A percentile compares a stretch with the other conserved stretches of the same genome.
These are phyloP conservation scores for Talaromyces funiculosus DNA, from an alignment of 2,329 filamentous ascomycete species.

Conservation along the genomic window DNA sequence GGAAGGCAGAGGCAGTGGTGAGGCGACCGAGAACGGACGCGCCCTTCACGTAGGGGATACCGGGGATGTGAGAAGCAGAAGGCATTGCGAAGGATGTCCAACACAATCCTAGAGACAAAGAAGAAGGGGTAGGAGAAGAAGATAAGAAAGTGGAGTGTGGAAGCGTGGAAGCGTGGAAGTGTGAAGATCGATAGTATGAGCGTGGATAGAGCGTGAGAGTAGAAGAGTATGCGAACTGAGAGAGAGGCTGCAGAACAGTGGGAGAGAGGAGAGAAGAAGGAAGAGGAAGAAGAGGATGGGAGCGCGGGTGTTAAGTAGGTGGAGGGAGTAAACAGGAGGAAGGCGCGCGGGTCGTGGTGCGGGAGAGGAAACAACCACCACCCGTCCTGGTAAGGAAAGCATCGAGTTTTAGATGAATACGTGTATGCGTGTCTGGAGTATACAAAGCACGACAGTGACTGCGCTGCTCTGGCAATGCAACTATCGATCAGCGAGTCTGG, in stretches of 20 bases:
- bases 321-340: neutral
- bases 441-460: no score
- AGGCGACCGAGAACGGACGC: constrained; percentile 3
- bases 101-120: neutral
- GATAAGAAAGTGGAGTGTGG: neutral
- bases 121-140: constrained; percentile 6
- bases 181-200: neutral
- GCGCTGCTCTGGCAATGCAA: no score
- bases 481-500: neutral
- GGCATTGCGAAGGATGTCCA: constrained; percentile 16
- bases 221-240: neutral
- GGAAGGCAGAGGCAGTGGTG: constrained; percentile 14
- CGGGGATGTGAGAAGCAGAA: constrained; percentile 18
- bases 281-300: neutral
- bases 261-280: neutral
- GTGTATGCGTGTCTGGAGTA: no score
- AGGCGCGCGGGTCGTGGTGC: neutral
- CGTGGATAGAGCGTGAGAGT: neutral
- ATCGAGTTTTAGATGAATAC: no score
- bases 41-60: constrained; percentile 11
- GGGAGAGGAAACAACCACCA: neutral
- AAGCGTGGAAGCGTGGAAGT: neutral
- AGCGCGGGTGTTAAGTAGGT: neutral
- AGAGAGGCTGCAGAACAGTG: neutral
- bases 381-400: neutral